A percentile compares a stretch with the other conserved stretches of the same genome.
These are phyloP conservation scores for Emydomyces testavorans DNA, from an alignment of 2,329 filamentous ascomycete genomes.

Conservation along the genomic window DNA sequence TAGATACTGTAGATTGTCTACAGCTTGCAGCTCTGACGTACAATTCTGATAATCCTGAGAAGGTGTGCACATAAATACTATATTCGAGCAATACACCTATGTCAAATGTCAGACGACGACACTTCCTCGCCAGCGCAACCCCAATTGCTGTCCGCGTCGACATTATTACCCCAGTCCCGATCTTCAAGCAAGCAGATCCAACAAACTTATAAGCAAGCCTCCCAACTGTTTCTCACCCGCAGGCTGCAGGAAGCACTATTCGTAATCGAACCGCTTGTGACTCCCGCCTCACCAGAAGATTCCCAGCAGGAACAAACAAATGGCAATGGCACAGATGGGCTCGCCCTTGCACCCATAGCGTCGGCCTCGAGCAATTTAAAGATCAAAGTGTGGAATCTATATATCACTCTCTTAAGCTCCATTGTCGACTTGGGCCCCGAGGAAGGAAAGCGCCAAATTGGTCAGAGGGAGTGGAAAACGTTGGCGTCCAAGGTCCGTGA, in stretches of 20 bases:
- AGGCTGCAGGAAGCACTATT: constrained; percentile 81
- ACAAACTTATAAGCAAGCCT: constrained; percentile 87
- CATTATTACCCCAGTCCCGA: constrained; percentile 48
- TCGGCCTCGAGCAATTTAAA: constrained; percentile 68
- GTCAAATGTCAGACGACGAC: constrained; percentile 20
- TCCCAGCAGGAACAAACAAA: constrained; percentile 29
- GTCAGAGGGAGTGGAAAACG: constrained; percentile 69
- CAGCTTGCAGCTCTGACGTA: no score
- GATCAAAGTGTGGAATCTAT: constrained; percentile 95
- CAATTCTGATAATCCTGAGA: no score
- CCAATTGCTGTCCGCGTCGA: constrained; percentile 53
- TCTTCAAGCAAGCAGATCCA: constrained; percentile 61
- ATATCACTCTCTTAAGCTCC: constrained; percentile 83
- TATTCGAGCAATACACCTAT: not conserved
- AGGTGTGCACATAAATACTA: not conserved
- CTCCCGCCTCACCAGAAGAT: constrained; percentile 37
- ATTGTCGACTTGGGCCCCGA: constrained; percentile 80
- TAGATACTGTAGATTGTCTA: no score
- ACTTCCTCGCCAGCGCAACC: constrained; percentile 34
- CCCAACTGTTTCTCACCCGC: constrained; percentile 87
- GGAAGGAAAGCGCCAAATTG: constrained; percentile 81
- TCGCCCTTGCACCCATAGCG: constrained; percentile 60
- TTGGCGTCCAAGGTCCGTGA: constrained; percentile 76
- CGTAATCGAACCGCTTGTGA: constrained; percentile 72
- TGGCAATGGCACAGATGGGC: constrained; percentile 37